phyloP scores from a whole-genome alignment of 2,329 filamentous ascomycete genomes.

The Diaporthe vexans region DNA sequence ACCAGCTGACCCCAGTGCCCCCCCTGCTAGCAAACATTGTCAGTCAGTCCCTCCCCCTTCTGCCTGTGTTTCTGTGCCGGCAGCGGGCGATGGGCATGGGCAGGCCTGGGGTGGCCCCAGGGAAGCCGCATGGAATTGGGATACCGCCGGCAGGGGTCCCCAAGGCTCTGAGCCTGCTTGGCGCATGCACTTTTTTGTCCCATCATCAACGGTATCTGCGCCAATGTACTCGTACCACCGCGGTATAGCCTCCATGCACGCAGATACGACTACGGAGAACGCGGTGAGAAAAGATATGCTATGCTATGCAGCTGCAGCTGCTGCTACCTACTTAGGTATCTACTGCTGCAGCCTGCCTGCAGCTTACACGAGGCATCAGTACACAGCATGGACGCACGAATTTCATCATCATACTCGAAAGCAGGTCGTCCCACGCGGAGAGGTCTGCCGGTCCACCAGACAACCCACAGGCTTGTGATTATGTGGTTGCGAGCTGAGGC shows the following conservation, averaged over 20 bases:
- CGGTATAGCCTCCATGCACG: no score
- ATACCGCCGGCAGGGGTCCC: slow-evolving; percentile 17
- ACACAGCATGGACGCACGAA: no score
- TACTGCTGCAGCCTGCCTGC: no score
- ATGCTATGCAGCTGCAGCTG: background rate
- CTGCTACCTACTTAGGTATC: no score
- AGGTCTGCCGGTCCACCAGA: no score
- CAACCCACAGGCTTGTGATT: no score
- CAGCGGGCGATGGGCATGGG: slow-evolving; percentile 10
- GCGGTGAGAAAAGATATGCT: background rate
- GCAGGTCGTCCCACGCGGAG: no score
- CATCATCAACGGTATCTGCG: background rate
- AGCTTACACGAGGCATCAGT: no score
- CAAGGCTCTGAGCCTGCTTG: background rate
- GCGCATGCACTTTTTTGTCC: slow-evolving; percentile 11
- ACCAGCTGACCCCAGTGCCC: slow-evolving; percentile 38
- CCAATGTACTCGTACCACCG: no score
- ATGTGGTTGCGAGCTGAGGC: background rate
- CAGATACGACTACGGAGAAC: no score
- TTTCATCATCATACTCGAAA: no score
- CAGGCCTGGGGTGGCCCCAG: slow-evolving; percentile 11
- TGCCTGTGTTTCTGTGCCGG: background rate
- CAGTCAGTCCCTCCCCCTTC: background rate
- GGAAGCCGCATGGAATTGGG: slow-evolving; percentile 5
- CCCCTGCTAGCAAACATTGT: slow-evolving; percentile 35